Evolutionary conservation across 2,329 filamentous ascomycete species (phyloP), one percentile per base, ranked within the genome.

Genomic region (Fusarium lateritium): DNA sequence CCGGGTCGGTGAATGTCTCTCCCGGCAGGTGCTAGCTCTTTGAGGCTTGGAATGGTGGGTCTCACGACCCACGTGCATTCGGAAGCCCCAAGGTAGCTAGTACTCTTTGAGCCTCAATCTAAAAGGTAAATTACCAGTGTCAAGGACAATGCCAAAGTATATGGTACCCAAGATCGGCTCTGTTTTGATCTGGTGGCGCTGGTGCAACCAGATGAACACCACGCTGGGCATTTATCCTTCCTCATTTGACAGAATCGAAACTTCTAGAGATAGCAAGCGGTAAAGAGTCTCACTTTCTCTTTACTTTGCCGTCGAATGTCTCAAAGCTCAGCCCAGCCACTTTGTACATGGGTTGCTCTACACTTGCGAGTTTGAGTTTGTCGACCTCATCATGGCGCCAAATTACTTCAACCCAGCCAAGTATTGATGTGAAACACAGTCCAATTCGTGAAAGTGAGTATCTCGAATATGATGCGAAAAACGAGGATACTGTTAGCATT

Each of bases 1-100:
- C 62, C 43, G 65, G 42, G 62, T 69, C 66, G 66, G 66, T 69
- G 66, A 69, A 69, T 70, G 36, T 70, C 66, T 69, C 66, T 53
- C 66, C 66, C 62, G 61, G 34, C 31, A 39, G 34, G 21, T 26
- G 14, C 66, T 67, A 67, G 49, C 66, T 55, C 38, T 34, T 69
- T 69, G 21, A 45, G 62, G 66, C 31, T 63, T 69, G 62, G 62
- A 21, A 15, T 17, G 39, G 66, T 63, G 66, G 66, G 56, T 28
- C 14, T 2, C 24, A 11, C 9, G 40, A 31, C 45, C 44, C 66
- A 63, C 56, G 40, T 63, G 56, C 56, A 44, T 40, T 24, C 14
- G 10, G 21, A 22, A 19, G 13, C 22, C 2, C 7, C 17, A 58
- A 58, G 34, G 62, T 70, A 63, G 19, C 24, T 9, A 26, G 34